A percentile compares a stretch with the other conserved stretches of the same genome.
Evolutionary conservation across 2,329 filamentous ascomycete species (phyloP).

Genomic region (Aspergillus clavatus): DNA sequence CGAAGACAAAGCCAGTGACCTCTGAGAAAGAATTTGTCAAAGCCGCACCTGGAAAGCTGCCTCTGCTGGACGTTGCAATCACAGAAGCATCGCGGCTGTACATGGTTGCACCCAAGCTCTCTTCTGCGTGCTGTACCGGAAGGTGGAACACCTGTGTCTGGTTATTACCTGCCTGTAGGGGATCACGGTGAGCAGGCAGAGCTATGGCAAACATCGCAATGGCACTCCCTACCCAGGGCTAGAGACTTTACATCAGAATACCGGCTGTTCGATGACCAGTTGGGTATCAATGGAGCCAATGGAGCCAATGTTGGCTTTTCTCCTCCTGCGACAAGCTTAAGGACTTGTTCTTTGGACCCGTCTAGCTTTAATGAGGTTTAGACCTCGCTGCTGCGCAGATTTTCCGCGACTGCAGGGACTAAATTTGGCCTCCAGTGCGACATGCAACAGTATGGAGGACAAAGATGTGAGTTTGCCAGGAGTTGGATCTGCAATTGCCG

Average conservation of each 20-base stretch:
- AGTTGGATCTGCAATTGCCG: no score
- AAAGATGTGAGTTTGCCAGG: conserved; percentile 33
- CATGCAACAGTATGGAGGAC: conserved; percentile 34
- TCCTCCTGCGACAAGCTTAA: conserved; percentile 62
- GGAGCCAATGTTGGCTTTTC: conserved; percentile 52
- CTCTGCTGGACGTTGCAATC: conserved; percentile 53
- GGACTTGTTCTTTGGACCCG: conserved; percentile 65
- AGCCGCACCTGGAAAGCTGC: conserved; percentile 48
- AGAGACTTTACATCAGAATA: conserved; percentile 47
- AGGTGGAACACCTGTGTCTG: conserved; percentile 38
- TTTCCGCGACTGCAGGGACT: conserved; percentile 36
- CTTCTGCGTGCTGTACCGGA: conserved; percentile 51
- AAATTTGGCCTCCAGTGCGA: conserved; percentile 2
- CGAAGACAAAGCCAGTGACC: conserved; percentile 30
- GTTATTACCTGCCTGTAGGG: conserved; percentile 47
- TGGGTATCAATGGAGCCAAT: background rate
- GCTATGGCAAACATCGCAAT: conserved; percentile 52
- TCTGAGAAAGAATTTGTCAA: no score
- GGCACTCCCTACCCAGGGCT: conserved; percentile 46
- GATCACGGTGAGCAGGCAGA: conserved; percentile 48
- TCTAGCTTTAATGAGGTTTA: conserved; percentile 56
- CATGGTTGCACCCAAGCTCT: conserved; percentile 52
- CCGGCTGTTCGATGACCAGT: conserved; percentile 31
- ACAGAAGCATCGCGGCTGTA: conserved; percentile 56
- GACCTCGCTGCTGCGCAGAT: conserved; percentile 48